These are phyloP conservation scores for Cadophora gregata DNA, from an alignment of 2,329 filamentous ascomycete species.

Conservation along the genomic window DNA sequence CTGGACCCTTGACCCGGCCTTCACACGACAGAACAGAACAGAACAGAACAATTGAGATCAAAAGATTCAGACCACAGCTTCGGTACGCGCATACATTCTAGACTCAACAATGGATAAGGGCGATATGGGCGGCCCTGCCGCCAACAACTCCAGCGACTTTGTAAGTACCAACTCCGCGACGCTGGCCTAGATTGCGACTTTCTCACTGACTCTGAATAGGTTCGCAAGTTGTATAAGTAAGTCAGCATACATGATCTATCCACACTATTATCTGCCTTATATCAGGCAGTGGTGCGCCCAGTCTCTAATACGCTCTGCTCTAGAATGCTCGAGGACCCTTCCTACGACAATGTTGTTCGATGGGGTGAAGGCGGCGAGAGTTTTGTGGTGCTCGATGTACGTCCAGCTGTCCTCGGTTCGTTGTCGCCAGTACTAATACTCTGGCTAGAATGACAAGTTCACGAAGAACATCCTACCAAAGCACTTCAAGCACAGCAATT, in stretches of 20 bases:
- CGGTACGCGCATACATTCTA: background rate
- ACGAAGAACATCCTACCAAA: slow-evolving; percentile 96
- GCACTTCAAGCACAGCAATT: slow-evolving; percentile 99
- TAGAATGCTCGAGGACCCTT: slow-evolving; percentile 95
- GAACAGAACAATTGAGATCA: background rate
- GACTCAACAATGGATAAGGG: slow-evolving; percentile 43
- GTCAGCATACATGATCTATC: slow-evolving; percentile 40
- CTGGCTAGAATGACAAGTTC: slow-evolving; percentile 88
- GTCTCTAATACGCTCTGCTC: slow-evolving; percentile 31
- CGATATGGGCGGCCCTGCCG: slow-evolving; percentile 44
- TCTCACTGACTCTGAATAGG: slow-evolving; percentile 56
- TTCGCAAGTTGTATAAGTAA: slow-evolving; percentile 98
- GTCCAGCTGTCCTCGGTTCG: slow-evolving; percentile 36
- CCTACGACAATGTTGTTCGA: slow-evolving; percentile 89
- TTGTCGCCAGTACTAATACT: slow-evolving; percentile 32
- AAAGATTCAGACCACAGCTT: background rate
- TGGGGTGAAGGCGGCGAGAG: slow-evolving; percentile 96
- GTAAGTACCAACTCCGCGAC: slow-evolving; percentile 61
- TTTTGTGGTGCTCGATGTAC: slow-evolving; percentile 95
- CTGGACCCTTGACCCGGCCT: slow-evolving; percentile 9
- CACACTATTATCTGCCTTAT: slow-evolving; percentile 24
- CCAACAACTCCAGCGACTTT: slow-evolving; percentile 94
- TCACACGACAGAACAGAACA: background rate
- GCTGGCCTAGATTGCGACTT: slow-evolving; percentile 10
- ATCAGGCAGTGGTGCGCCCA: slow-evolving; percentile 42